Conservation (phyloP, 1,139 yeast genomes). For the Kodamaea sp. region DNA sequence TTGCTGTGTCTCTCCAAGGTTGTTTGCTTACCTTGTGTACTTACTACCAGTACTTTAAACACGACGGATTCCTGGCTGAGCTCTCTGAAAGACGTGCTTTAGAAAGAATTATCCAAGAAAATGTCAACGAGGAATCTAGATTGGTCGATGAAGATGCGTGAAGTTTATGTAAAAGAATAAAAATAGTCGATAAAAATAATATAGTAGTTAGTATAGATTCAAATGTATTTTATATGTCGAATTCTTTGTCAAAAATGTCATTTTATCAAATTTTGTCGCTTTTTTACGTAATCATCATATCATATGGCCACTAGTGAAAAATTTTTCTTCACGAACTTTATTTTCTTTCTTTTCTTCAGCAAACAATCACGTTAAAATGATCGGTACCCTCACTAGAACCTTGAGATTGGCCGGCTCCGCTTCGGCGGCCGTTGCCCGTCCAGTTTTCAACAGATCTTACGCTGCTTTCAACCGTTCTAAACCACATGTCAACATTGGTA, state of each 20-base stretch:
- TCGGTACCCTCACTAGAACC: constrained; percentile 18
- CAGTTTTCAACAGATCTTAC: constrained; percentile 40
- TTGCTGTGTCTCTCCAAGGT: constrained; percentile 70
- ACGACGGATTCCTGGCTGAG: constrained; percentile 28
- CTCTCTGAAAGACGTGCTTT: constrained; percentile 30
- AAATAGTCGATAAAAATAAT: too few relatives aligned
- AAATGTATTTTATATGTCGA: too few relatives aligned
- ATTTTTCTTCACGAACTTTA: constrained; percentile 1
- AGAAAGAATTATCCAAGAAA: constrained; percentile 32
- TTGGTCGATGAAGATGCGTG: constrained; percentile 3
- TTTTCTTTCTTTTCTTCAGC: not conserved
- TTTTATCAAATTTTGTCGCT: not conserved
- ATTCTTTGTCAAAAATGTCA: too few relatives aligned
- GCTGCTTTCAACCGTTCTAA: constrained; percentile 85
- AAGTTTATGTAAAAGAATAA: too few relatives aligned
- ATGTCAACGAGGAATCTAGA: constrained; percentile 11
- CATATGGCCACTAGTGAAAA: not conserved
- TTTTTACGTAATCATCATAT: not conserved
- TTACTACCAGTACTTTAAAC: constrained; percentile 36
- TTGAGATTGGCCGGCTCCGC: constrained; percentile 19
- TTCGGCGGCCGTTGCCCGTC: constrained; percentile 19
- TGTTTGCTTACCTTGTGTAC: constrained; percentile 49
- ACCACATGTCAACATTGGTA: constrained; percentile 96
- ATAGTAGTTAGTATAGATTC: too few relatives aligned
- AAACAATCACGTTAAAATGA: constrained; percentile 13